Evolutionary conservation across 768 basidiomycete genomes (phyloP).

Genomic region (Russula olivacea): DNA sequence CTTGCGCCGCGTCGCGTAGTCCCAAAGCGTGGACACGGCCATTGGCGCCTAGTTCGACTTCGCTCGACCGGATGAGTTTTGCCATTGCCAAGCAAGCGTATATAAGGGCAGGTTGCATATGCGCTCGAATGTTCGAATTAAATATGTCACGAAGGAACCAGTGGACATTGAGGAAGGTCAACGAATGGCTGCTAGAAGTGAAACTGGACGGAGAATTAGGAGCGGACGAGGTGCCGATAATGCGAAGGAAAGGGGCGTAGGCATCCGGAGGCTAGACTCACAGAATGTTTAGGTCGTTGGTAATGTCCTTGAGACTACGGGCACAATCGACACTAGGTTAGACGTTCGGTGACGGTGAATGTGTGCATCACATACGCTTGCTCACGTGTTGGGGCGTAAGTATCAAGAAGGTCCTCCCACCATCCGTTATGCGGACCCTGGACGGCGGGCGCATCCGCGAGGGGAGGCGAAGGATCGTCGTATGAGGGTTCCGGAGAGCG

Average conservation of each 20-base stretch:
- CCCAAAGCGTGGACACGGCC: constrained; percentile 56
- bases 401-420: constrained; percentile 45
- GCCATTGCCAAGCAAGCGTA: constrained; percentile 64
- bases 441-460: constrained; percentile 29
- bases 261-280: constrained; percentile 31
- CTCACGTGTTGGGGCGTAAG: constrained; percentile 38
- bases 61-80: constrained; percentile 66
- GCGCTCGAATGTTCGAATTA: constrained; percentile 45
- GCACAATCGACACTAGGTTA: constrained; percentile 5
- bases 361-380: constrained; percentile 36
- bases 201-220: constrained; percentile 41
- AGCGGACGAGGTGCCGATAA: background rate
- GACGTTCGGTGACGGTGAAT: background rate
- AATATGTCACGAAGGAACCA: constrained; percentile 49
- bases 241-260: background rate
- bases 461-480: constrained; percentile 13
- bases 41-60: constrained; percentile 46
- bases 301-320: constrained; percentile 45
- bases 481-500: constrained; percentile 17
- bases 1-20: constrained; percentile 52
- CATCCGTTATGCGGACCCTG: constrained; percentile 37
- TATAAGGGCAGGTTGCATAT: constrained; percentile 67
- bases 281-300: constrained; percentile 48
- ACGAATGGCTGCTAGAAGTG: constrained; percentile 54
- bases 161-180: constrained; percentile 61